A percentile compares a stretch with the other conserved stretches of the same genome.
These are phyloP conservation scores for Thielaviopsis ethacetica DNA, from an alignment of 2,329 filamentous ascomycete genomes.

Conservation along the genomic window DNA sequence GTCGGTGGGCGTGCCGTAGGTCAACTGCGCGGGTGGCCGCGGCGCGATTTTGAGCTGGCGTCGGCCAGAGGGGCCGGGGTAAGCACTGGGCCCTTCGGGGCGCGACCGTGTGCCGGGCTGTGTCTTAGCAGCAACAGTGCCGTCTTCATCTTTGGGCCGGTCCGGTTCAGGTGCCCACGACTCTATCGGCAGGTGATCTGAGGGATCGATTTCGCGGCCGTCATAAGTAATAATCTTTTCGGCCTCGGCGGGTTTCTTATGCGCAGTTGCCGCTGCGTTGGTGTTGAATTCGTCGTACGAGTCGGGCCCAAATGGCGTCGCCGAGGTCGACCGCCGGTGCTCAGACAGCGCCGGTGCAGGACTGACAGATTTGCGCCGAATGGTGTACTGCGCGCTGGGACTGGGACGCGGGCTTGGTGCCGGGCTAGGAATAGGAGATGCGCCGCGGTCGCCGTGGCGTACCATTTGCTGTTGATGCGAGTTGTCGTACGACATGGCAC, in stretches of 20 bases:
- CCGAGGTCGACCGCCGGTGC: constrained; percentile 34
- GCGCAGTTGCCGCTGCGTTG: constrained; percentile 22
- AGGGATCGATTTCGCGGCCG: constrained; percentile 62
- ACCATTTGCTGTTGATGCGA: constrained; percentile 4
- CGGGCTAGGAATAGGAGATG: constrained; percentile 1
- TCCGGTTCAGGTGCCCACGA: constrained; percentile 66
- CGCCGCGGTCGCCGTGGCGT: constrained; percentile 3
- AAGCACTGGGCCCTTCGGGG: constrained; percentile 31
- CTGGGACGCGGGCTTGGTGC: constrained; percentile 18
- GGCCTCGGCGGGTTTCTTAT: constrained; percentile 21
- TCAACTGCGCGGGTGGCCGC: constrained; percentile 26
- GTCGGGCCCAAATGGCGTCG: constrained; percentile 57
- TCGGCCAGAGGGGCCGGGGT: constrained; percentile 17
- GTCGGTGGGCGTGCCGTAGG: constrained; percentile 19
- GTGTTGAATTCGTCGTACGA: constrained; percentile 61
- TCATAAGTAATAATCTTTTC: constrained; percentile 63
- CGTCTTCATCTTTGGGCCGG: constrained; percentile 20
- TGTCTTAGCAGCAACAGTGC: constrained; percentile 15
- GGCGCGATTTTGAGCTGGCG: constrained; percentile 33
- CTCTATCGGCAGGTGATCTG: constrained; percentile 62
- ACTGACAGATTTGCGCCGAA: constrained; percentile 58
- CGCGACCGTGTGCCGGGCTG: constrained; percentile 26
- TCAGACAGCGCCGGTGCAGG: constrained; percentile 41
- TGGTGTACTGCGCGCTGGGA: constrained; percentile 33
- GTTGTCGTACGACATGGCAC: constrained; percentile 1